Percentiles rank a stretch among this genome's conserved stretches.
Conservation (phyloP, 2,329 filamentous ascomycete genomes). For the Aspergillus latus region DNA sequence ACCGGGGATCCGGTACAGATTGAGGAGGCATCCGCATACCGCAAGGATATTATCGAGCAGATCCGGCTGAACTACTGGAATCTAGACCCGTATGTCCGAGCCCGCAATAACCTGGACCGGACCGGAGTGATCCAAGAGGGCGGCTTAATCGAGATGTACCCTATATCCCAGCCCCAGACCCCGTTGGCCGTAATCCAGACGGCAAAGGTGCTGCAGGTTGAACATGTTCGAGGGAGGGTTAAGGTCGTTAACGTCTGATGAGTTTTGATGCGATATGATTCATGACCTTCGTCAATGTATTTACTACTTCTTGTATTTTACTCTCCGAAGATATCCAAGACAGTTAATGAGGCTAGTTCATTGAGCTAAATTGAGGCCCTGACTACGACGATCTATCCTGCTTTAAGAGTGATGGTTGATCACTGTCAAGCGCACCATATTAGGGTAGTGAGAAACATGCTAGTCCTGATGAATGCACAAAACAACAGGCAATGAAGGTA, state of each 20-base stretch:
- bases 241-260: conserved; percentile 17
- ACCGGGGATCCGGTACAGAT: conserved; percentile 44
- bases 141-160: conserved; percentile 63
- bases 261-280: not conserved
- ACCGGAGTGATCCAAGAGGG: conserved; percentile 60
- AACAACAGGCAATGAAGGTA: too few species aligned
- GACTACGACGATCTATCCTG: too few species aligned
- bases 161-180: conserved; percentile 19
- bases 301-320: not conserved
- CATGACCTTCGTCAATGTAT: not conserved
- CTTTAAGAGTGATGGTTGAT: too few species aligned
- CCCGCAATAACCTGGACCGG: conserved; percentile 77
- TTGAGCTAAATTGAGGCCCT: not conserved
- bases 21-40: conserved; percentile 53
- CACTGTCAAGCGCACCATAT: too few species aligned
- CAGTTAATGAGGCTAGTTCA: not conserved
- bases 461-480: too few species aligned
- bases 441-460: too few species aligned
- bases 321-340: not conserved
- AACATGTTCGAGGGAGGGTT: conserved; percentile 14
- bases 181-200: conserved; percentile 9
- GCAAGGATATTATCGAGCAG: conserved; percentile 61
- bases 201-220: conserved; percentile 18
- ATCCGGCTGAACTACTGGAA: conserved; percentile 80
- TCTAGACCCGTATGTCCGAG: conserved; percentile 80